Percentiles rank a stretch among this genome's conserved stretches.
Conservation (phyloP, 1,284 basidiomycete genomes). For the Sphagnurus paluster region DNA sequence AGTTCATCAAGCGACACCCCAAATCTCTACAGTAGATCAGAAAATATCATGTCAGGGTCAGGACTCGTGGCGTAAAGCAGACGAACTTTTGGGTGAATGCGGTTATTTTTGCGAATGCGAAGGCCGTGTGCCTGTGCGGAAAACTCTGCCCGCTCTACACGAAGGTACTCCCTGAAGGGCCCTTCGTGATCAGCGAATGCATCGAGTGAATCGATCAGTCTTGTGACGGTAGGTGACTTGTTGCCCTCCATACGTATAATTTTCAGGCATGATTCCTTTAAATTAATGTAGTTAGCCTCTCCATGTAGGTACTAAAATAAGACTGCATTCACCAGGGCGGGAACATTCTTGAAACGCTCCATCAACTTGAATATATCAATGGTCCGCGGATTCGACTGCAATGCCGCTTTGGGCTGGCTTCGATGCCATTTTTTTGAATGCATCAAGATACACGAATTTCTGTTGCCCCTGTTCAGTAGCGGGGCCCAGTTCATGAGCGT, state of each 20-base stretch:
- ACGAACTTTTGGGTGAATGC: slow-evolving; percentile 35
- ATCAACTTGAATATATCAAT: slow-evolving; percentile 32
- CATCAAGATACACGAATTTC: slow-evolving; percentile 34
- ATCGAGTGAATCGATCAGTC: slow-evolving; percentile 36
- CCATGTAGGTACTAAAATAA: background rate
- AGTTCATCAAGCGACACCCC: slow-evolving; percentile 31
- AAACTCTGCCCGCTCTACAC: slow-evolving; percentile 22
- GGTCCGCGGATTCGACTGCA: slow-evolving; percentile 31
- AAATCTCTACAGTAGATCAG: slow-evolving; percentile 28
- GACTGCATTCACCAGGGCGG: slow-evolving; percentile 25
- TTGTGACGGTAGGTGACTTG: slow-evolving; percentile 31
- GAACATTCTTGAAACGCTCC: slow-evolving; percentile 30
- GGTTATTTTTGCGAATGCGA: slow-evolving; percentile 27
- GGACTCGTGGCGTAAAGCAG: background rate
- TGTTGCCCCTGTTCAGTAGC: slow-evolving; percentile 35
- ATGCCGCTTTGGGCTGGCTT: slow-evolving; percentile 26
- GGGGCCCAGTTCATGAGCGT: slow-evolving; percentile 39
- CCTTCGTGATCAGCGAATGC: slow-evolving; percentile 40
- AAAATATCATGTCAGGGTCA: background rate
- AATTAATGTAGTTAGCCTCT: background rate
- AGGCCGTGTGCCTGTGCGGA: slow-evolving; percentile 26
- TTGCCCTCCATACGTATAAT: slow-evolving; percentile 22
- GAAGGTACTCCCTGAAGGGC: slow-evolving; percentile 34
- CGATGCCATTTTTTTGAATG: slow-evolving; percentile 37
- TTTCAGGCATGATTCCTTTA: slow-evolving; percentile 19